Evolutionary conservation across 2,329 filamentous ascomycete genomes (phyloP).

Genomic region (Cryoendolithus antarcticus): DNA sequence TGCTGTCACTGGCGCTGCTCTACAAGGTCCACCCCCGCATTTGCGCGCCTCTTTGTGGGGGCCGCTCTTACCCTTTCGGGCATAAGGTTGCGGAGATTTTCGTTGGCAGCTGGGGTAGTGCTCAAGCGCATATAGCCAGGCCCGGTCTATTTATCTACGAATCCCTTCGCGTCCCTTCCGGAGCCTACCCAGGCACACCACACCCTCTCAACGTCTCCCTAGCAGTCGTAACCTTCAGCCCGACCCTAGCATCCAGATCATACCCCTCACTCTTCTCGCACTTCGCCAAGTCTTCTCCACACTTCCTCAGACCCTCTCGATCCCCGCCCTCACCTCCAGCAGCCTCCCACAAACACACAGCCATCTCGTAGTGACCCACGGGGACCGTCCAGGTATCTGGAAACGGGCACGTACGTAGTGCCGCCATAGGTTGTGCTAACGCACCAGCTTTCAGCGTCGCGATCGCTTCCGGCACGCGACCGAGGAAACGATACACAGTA

Average conservation of each 20-base stretch:
- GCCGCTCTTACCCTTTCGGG: too few relatives aligned
- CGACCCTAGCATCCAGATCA: constrained; percentile 59
- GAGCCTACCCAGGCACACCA: constrained; percentile 9
- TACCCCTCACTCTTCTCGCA: constrained; percentile 60
- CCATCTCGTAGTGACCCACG: constrained; percentile 75
- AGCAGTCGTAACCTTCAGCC: constrained; percentile 59
- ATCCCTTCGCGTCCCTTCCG: too few relatives aligned
- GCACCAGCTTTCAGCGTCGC: constrained; percentile 50
- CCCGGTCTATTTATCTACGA: too few relatives aligned
- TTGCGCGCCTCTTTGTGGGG: too few relatives aligned
- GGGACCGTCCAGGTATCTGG: constrained; percentile 59
- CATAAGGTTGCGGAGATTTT: too few relatives aligned
- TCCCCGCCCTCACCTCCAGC: constrained; percentile 27
- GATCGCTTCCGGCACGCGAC: constrained; percentile 47
- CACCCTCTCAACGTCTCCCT: constrained; percentile 46
- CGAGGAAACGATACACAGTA: constrained; percentile 52
- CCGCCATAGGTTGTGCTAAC: constrained; percentile 42
- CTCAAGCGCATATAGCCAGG: too few relatives aligned
- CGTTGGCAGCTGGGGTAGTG: too few relatives aligned
- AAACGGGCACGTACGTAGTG: not conserved
- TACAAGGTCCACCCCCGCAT: too few relatives aligned
- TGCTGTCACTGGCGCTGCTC: too few relatives aligned
- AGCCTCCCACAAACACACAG: constrained; percentile 67
- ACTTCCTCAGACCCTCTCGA: constrained; percentile 44
- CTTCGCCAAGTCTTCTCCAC: constrained; percentile 52